Base-by-base conservation (phyloP, 192 early-diverging fungal genomes). In the Allomyces arbusculus region DNA sequence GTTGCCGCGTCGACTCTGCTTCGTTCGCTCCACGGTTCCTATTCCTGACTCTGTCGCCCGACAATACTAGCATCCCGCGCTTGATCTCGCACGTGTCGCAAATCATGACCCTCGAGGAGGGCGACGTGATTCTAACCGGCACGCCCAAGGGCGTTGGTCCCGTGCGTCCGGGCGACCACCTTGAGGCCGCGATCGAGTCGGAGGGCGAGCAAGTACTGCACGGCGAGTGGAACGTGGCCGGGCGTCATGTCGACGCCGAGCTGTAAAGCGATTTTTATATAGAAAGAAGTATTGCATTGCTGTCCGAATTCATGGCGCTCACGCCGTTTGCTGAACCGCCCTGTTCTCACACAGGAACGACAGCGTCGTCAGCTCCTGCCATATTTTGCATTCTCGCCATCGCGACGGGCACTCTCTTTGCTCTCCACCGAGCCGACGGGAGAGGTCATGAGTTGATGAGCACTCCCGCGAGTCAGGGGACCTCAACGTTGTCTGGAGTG, bases 101-200 rank as follows among this genome's bases (percentile, higher is more conserved):
- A 3, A 87, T 95, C 68, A 94, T 94, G 91, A 90, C 78, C 45
- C 77, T 97, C 24, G 87, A 97, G 66, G 78, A 76, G 19, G 95
- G 92, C 14, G 95, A 97, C 75, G 75, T 95, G 20, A 78, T 97
- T 40, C 76, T 97, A 55, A 95, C 95, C 6, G 91, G 89, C 74
- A 58, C 50, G 16, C 50, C 50, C 50, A 58, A 58, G 50, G 50
- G 50, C 50, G 50, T 58, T n/a, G 50, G 16, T 3, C 20, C 50
- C 50, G 20, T 58, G 1, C 12, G 20, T 3, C 50, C 50, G 4
- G 50, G 50, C 12, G 50, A 58, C 50, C 12, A 58, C 16, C 16
- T 58, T 16, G 50, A 58, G 50, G 12, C 16, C 50, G 50, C 50
- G 50, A n/a, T 58, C 6, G 50, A 58, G 50, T 14, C 12, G 16